These are phyloP conservation scores for Gossypium mustelinum DNA, from an alignment of 345 rosid species.

Conservation along the genomic window DNA sequence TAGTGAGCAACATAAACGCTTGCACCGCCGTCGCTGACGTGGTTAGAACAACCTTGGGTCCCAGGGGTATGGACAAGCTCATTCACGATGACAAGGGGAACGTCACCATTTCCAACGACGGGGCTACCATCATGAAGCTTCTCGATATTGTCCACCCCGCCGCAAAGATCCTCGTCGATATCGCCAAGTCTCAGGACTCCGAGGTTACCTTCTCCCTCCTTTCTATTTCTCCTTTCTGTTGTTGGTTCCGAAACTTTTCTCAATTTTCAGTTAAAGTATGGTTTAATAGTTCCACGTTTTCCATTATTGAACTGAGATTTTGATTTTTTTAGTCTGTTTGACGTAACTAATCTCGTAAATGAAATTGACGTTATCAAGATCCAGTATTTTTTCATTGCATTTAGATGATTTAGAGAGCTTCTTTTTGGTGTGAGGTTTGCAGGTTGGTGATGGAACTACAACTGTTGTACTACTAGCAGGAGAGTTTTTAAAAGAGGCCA, in stretches of 20 bases:
- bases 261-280: neutral
- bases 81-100: constrained; percentile 91
- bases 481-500: constrained; percentile 95
- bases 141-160: constrained; percentile 95
- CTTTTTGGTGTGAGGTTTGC: neutral
- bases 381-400: neutral
- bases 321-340: neutral
- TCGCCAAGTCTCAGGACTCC: constrained; percentile 98
- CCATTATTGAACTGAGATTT: neutral
- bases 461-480: constrained; percentile 91
- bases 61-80: constrained; percentile 97
- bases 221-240: neutral
- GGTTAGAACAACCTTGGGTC: constrained; percentile 93
- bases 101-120: constrained; percentile 97
- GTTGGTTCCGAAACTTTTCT: neutral
- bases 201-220: constrained; percentile 40
- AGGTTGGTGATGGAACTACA: constrained; percentile 99
- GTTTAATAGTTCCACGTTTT: neutral
- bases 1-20: constrained; percentile 93
- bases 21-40: constrained; percentile 89
- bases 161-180: constrained; percentile 97
- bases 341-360: neutral
- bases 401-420: neutral
- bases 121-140: constrained; percentile 97
- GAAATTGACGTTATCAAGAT: neutral